Base-by-base conservation (phyloP, 2,329 filamentous ascomycete genomes). In the Monilinia aucupariae region DNA sequence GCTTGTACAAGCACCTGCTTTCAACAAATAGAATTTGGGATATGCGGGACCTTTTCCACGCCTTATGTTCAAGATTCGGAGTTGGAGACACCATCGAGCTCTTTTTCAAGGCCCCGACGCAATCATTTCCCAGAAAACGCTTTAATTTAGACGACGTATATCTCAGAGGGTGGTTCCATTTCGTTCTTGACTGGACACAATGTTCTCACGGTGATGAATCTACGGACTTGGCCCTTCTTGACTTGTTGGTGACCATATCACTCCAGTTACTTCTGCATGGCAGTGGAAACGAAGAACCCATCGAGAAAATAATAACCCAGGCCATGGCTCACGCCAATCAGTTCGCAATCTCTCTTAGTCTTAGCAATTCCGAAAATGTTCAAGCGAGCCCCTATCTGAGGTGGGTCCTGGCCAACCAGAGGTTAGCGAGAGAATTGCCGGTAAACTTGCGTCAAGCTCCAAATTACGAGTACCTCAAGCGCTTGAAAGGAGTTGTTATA, bases 301-400 rank as follows among this genome's bases (percentile, higher is more conserved):
- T 55, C 27, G 45, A 30, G 37, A 32, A 10, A 22, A 17, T 17
- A 0, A 45, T 45, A 10, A 45, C 15, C 22, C 17, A 32, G 6
- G 25, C 20, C 12, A 55, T 32, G 53, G 17, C 20, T 5, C 39
- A 55, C 22, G 39, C 53, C 10, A 55, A 32, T 9, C 53, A 55
- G 8, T 45, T 22, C 3, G 39, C 53, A 13, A 45, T 45, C 1
- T 55, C 53, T 6, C 27, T 45, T 10, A 43, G 25, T 17, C 20
- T 55, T 12, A 32, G 27, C 10, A 55, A 45, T 17, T 25, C 53
- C 7, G 53, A 45, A 22, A 55, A 55, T 4, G 27, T 55, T 22
- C 53, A 55, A 17, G 32, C 53, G 20, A 55, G 27, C 53, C 53
- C 53, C 20, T 45, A 32, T 55, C 17, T 45, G 27, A 55, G 27